Evolutionary conservation across 2,329 filamentous ascomycete species (phyloP).

Genomic region (Sarocladiaceae sp.): DNA sequence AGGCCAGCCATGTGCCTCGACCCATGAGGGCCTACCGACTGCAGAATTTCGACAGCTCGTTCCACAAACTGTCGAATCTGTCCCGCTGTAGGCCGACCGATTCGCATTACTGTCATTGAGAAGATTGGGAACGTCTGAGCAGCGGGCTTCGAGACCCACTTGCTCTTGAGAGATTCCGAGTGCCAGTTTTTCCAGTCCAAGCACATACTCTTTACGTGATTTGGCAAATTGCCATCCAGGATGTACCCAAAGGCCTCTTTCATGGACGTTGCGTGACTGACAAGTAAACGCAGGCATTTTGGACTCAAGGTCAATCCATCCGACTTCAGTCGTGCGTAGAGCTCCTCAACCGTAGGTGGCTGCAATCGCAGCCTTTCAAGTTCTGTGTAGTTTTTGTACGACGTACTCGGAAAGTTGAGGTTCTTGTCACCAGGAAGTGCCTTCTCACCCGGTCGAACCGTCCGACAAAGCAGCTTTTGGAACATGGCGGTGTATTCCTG

Average conservation of each 20-base stretch:
- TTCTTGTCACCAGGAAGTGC: constrained; percentile 57
- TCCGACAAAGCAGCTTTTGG: constrained; percentile 42
- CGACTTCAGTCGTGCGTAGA: constrained; percentile 55
- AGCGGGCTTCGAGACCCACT: not conserved
- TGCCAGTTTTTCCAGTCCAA: not conserved
- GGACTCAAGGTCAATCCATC: constrained; percentile 16
- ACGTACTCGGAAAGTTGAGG: constrained; percentile 35
- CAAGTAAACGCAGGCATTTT: constrained; percentile 10
- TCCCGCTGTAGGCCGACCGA: not conserved
- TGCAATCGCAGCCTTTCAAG: constrained; percentile 59
- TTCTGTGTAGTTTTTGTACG: constrained; percentile 52
- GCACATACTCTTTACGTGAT: not conserved
- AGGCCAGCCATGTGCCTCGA: not conserved
- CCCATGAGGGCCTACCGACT: not conserved
- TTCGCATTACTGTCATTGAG: not conserved
- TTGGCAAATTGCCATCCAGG: not conserved
- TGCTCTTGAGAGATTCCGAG: not conserved
- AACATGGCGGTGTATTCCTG: constrained; percentile 58
- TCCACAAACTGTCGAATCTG: not conserved
- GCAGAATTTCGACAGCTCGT: not conserved
- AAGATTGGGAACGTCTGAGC: not conserved
- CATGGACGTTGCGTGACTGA: constrained; percentile 11
- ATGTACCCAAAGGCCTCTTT: constrained; percentile 21
- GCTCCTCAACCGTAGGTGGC: constrained; percentile 53
- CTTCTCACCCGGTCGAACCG: constrained; percentile 19